A percentile compares a stretch with the other conserved stretches of the same genome.
These are phyloP conservation scores for Suillus brevipes DNA, from an alignment of 768 basidiomycete species.

Conservation along the genomic window DNA sequence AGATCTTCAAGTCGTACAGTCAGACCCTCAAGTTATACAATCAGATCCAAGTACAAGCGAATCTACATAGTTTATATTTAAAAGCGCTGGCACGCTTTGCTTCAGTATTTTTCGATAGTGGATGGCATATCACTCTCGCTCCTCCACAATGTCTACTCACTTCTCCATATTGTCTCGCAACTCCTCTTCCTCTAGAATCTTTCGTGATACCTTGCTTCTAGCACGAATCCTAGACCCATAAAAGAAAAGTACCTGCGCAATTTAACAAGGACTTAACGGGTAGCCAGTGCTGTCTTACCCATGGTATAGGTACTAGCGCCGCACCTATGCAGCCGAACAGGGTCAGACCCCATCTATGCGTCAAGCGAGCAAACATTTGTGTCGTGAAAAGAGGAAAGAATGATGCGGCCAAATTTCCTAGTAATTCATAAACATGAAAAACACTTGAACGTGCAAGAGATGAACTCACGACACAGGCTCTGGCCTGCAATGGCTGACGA, in stretches of 20 bases:
- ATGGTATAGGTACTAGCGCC: conserved; percentile 55
- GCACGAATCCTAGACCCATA: conserved; percentile 25
- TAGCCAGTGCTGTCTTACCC: conserved; percentile 34
- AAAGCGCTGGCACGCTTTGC: background rate
- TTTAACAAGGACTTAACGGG: background rate
- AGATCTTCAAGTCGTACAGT: background rate
- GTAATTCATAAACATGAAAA: background rate
- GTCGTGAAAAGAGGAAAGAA: conserved; percentile 60
- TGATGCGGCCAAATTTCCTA: conserved; percentile 46
- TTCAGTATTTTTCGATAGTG: background rate
- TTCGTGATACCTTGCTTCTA: conserved; percentile 18
- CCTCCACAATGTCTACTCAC: background rate
- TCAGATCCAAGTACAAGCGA: background rate
- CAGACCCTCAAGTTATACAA: background rate
- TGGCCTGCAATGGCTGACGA: conserved; percentile 64
- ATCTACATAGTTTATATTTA: background rate
- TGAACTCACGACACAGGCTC: conserved; percentile 47
- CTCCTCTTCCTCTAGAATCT: conserved; percentile 9
- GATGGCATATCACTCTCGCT: background rate
- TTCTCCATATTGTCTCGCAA: background rate
- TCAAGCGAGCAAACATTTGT: conserved; percentile 53
- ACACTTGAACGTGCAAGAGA: background rate
- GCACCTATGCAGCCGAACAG: conserved; percentile 49
- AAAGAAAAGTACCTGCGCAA: conserved; percentile 19
- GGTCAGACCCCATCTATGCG: conserved; percentile 55